These are phyloP conservation scores for Termitomyces sp. DNA, from an alignment of 768 basidiomycete genomes.

Conservation along the genomic window DNA sequence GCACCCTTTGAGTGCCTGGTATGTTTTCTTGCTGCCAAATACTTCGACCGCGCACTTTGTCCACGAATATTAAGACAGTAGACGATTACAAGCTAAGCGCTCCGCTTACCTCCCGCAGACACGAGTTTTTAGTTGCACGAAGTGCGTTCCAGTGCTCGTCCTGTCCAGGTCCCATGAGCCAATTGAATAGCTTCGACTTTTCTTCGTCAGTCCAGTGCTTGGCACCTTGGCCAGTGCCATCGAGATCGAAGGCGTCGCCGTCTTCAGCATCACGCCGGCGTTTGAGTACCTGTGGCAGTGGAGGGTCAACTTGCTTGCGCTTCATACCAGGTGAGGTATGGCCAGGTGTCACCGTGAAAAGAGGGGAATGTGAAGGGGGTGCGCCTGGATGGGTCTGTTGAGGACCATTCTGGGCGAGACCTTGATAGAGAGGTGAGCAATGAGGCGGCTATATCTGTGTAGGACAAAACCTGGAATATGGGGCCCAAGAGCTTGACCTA, in stretches of 20 bases:
- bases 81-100: not conserved
- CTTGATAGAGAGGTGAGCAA: constrained; percentile 32
- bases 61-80: not conserved
- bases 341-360: constrained; percentile 28
- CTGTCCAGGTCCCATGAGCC: constrained; percentile 67
- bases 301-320: constrained; percentile 45
- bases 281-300: constrained; percentile 33
- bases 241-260: constrained; percentile 35
- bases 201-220: constrained; percentile 87
- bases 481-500: constrained; percentile 54
- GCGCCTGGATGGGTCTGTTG: constrained; percentile 27
- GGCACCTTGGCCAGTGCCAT: constrained; percentile 51
- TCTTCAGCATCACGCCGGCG: constrained; percentile 42
- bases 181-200: constrained; percentile 69
- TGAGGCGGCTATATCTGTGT: constrained; percentile 17
- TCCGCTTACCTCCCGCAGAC: constrained; percentile 60
- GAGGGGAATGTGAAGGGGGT: constrained; percentile 29
- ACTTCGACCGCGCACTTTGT: constrained; percentile 63
- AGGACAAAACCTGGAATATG: constrained; percentile 38
- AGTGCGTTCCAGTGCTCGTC: constrained; percentile 79
- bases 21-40: constrained; percentile 73
- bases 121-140: constrained; percentile 76
- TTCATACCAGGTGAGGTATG: constrained; percentile 35
- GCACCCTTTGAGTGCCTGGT: constrained; percentile 79
- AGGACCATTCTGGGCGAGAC: constrained; percentile 26